A percentile compares a stretch with the other conserved stretches of the same genome.
Conservation (phyloP, 2,329 filamentous ascomycete species). For the Calcarisporium arbuscula region DNA sequence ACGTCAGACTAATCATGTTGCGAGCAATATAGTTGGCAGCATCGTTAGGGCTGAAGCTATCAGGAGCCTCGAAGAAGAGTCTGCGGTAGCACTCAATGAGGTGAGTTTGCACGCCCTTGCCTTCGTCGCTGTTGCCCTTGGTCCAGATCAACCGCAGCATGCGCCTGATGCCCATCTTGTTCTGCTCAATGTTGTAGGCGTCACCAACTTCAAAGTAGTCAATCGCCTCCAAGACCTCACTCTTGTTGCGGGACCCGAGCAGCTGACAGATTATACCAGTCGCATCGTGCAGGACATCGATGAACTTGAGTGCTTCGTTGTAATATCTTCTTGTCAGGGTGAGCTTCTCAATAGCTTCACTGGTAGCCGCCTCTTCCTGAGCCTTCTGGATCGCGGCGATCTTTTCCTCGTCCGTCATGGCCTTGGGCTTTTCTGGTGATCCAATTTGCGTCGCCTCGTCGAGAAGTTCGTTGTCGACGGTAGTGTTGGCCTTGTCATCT, state of each 20-base stretch:
- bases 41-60: conserved; percentile 80
- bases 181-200: conserved; percentile 91
- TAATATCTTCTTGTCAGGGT: conserved; percentile 88
- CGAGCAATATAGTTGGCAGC: conserved; percentile 91
- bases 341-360: conserved; percentile 80
- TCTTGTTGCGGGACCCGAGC: conserved; percentile 92
- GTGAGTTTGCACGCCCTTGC: conserved; percentile 94
- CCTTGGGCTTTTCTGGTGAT: conserved; percentile 56
- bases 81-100: conserved; percentile 95
- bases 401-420: conserved; percentile 76
- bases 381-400: conserved; percentile 69
- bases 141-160: conserved; percentile 99
- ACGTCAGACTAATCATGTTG: conserved; percentile 98
- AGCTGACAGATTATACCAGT: conserved; percentile 79
- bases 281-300: conserved; percentile 80
- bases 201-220: conserved; percentile 96
- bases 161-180: conserved; percentile 83
- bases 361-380: conserved; percentile 79
- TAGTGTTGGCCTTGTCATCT: conserved; percentile 58
- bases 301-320: conserved; percentile 87
- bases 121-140: conserved; percentile 97
- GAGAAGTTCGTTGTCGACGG: conserved; percentile 70
- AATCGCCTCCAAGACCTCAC: conserved; percentile 97
- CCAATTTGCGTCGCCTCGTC: conserved; percentile 84
- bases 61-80: conserved; percentile 92